phyloP scores from a whole-genome alignment of 257 asterid species.

The Cinchona pubescens region DNA sequence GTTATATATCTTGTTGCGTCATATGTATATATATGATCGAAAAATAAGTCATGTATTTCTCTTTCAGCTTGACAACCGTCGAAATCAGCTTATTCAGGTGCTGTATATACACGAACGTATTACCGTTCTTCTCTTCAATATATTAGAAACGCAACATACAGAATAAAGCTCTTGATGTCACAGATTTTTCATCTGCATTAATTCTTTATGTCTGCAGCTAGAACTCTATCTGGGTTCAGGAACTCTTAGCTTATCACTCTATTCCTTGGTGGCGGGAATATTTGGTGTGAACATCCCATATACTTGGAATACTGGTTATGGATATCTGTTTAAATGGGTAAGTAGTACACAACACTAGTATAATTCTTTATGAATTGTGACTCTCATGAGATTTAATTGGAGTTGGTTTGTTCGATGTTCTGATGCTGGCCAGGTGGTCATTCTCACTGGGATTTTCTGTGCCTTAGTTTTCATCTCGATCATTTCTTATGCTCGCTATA shows the following conservation, averaged over 20 bases:
- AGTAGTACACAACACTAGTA: too few relatives aligned
- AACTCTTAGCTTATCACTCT: slow-evolving; percentile 55
- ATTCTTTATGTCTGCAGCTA: slow-evolving; percentile 54
- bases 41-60: slow-evolving; percentile 6
- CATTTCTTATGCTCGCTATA: slow-evolving; percentile 60
- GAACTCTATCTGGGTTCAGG: slow-evolving; percentile 91
- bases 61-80: slow-evolving; percentile 87
- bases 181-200: neutral
- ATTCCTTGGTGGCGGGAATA: slow-evolving; percentile 64
- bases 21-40: too few relatives aligned
- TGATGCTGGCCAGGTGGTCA: slow-evolving; percentile 49
- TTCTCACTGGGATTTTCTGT: slow-evolving; percentile 28
- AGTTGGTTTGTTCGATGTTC: too few relatives aligned
- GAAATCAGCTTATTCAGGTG: slow-evolving; percentile 97
- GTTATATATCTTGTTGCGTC: slow-evolving; percentile 5
- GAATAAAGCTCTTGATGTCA: neutral
- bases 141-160: too few relatives aligned
- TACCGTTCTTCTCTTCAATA: too few relatives aligned
- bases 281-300: slow-evolving; percentile 94
- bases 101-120: neutral
- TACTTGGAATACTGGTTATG: slow-evolving; percentile 56
- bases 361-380: too few relatives aligned
- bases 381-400: too few relatives aligned
- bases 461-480: slow-evolving; percentile 42
- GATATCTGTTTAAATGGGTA: slow-evolving; percentile 91